Base-by-base conservation (phyloP, 257 asterid genomes). In the Prunella vulgaris region DNA sequence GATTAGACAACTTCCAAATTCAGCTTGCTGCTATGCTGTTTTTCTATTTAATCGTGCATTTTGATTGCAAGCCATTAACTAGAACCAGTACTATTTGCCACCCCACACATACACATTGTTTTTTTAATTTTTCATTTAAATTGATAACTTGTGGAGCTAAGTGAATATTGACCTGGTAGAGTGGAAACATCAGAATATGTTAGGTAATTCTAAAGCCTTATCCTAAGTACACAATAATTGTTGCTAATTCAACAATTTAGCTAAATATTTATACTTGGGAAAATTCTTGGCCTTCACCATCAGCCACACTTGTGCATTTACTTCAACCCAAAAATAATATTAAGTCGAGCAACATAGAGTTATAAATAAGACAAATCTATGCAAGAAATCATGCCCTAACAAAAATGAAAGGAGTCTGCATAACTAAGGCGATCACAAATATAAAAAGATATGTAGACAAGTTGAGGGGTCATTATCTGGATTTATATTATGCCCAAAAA, bases 151-250 rank as follows among this genome's bases (percentile, higher is more conserved):
- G 38, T 66, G 18, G n/a, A 35, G 53, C 48, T 48, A 35, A 74
- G 60, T 66, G 44, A 66, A 65, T 25, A 66, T 30, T 44, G 73
- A 66, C 56, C 69, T 59, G 64, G 48, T 74, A 35, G 64, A 44
- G 69, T 48, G 70, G 51, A 68, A 60, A 51, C 71, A 74, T 68
- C 70, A 61, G 74, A 74, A 74, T 60, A 68, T 60, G 68, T 60
- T 74, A 74, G 74, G 78, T 24, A 74, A 59, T 58, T 60, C 37
- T 40, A 33, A 54, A 38, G 67, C 51, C 62, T 57, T 54, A 73
- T 42, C 52, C 33, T n/a, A 52, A 64, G 8, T 15, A 65, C 72
- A 54, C 72, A 54, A 73, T 65, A 40, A 73, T 65, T 65, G 42
- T 73, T 65, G 68, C 72, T 73, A 73, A 14, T 66, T 66, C 69